A percentile compares a stretch with the other conserved stretches of the same genome.
These are phyloP conservation scores for Dispira simplex DNA, from an alignment of 192 early-diverging fungal species.

Conservation along the genomic window DNA sequence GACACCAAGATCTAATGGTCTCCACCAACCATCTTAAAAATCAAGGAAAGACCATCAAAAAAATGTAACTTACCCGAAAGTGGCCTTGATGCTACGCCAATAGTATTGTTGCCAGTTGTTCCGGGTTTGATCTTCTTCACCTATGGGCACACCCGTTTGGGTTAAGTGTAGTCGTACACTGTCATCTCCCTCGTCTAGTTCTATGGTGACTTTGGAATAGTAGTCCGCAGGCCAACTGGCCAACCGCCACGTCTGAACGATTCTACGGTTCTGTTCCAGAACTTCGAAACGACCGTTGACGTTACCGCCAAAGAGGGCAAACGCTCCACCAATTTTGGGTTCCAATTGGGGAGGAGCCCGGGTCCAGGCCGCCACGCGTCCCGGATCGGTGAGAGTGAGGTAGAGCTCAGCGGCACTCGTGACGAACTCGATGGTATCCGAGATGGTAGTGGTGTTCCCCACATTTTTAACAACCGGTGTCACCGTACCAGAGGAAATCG, in stretches of 20 bases:
- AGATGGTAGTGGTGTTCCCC: conserved; percentile 46
- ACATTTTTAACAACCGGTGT: conserved; percentile 15
- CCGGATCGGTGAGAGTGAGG: conserved; percentile 60
- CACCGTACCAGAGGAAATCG: conserved; percentile 6
- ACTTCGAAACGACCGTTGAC: conserved; percentile 63
- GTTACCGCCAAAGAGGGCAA: conserved; percentile 78
- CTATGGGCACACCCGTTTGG: conserved; percentile 76
- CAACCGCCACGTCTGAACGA: conserved; percentile 77
- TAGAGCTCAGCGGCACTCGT: conserved; percentile 67
- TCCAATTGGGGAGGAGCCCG: conserved; percentile 48
- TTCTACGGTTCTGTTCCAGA: conserved; percentile 53
- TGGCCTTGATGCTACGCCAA: conserved; percentile 81
- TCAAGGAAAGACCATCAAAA: no score
- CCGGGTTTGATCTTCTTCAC: conserved; percentile 70
- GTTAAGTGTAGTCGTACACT: conserved; percentile 48
- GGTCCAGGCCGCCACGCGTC: conserved; percentile 64
- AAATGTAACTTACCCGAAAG: conserved; percentile 65
- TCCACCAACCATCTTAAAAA: no score
- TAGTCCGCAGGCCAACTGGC: conserved; percentile 78
- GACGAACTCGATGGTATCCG: conserved; percentile 67
- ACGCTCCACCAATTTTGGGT: conserved; percentile 39
- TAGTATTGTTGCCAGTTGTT: conserved; percentile 87
- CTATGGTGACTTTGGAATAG: conserved; percentile 65
- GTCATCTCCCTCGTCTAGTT: conserved; percentile 51
- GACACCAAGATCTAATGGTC: no score